Evolutionary conservation across 2,329 filamentous ascomycete genomes (phyloP).

Genomic region (Simplicillium sp.): DNA sequence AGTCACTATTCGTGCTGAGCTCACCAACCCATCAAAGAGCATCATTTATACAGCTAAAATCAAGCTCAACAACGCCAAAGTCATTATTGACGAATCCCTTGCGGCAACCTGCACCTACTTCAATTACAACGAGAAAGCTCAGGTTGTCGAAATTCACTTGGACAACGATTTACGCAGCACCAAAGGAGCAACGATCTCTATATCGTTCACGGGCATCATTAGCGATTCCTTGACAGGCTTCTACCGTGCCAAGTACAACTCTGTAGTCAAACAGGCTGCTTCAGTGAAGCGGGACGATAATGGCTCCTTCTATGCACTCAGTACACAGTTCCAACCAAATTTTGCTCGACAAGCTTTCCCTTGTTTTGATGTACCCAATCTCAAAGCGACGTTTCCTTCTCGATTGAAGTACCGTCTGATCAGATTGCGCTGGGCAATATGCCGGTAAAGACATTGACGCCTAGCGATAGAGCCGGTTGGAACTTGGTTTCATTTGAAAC

Average conservation of each 20-base stretch:
- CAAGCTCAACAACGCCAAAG: too few relatives aligned
- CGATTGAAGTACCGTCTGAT: constrained; percentile 82
- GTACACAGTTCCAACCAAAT: constrained; percentile 94
- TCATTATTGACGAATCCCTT: too few relatives aligned
- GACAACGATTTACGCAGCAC: constrained; percentile 57
- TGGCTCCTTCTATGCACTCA: constrained; percentile 62
- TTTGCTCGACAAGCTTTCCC: constrained; percentile 92
- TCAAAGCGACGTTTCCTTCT: constrained; percentile 86
- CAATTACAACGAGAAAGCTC: constrained; percentile 71
- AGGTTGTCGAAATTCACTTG: constrained; percentile 74
- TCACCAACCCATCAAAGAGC: too few relatives aligned
- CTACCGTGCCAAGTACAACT: constrained; percentile 90
- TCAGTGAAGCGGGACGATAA: constrained; percentile 68
- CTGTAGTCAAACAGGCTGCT: constrained; percentile 57
- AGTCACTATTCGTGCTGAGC: too few relatives aligned
- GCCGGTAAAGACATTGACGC: constrained; percentile 65
- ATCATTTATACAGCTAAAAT: too few relatives aligned
- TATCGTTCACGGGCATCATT: constrained; percentile 71
- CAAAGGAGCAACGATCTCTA: constrained; percentile 54
- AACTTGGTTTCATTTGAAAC: constrained; percentile 68
- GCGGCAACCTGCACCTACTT: constrained; percentile 57
- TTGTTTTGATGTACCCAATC: constrained; percentile 94
- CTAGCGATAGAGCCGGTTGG: constrained; percentile 47
- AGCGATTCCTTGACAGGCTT: constrained; percentile 91
- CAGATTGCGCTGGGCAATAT: constrained; percentile 90